Evolutionary conservation across 2,329 filamentous ascomycete species (phyloP).

Genomic region (Xylariaceae sp.): DNA sequence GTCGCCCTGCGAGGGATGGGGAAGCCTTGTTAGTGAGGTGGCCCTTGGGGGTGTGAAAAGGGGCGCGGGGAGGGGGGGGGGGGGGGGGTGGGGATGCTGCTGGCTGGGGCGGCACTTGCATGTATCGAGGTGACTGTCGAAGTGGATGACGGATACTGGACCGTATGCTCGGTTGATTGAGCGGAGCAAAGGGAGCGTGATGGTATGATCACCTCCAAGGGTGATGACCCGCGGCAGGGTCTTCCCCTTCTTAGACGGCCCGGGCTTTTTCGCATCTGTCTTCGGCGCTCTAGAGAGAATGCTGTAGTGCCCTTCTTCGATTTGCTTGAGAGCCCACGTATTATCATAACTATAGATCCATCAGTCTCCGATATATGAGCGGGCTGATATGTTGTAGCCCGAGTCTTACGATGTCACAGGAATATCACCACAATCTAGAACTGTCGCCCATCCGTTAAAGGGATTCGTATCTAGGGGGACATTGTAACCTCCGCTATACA

Average conservation of each 20-base stretch:
- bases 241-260: constrained; percentile 71
- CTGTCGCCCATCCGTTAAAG: constrained; percentile 78
- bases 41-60: neutral
- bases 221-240: constrained; percentile 83
- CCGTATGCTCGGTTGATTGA: constrained; percentile 65
- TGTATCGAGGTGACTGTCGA: constrained; percentile 68
- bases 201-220: constrained; percentile 67
- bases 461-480: constrained; percentile 79
- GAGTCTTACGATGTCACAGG: constrained; percentile 76
- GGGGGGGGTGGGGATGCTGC: constrained; percentile 35
- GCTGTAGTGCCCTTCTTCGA: constrained; percentile 80
- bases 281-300: constrained; percentile 71
- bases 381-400: neutral
- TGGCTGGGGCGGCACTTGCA: constrained; percentile 46
- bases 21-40: constrained; percentile 25
- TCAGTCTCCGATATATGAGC: constrained; percentile 4
- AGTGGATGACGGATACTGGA: constrained; percentile 63
- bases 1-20: constrained; percentile 67
- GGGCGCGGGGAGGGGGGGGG: neutral
- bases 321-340: constrained; percentile 77
- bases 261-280: constrained; percentile 67
- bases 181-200: constrained; percentile 61
- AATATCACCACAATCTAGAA: constrained; percentile 83
- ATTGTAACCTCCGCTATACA: constrained; percentile 78
- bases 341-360: constrained; percentile 71